phyloP scores from a whole-genome alignment of 441 rosid genomes.

The Sinapis alba region DNA sequence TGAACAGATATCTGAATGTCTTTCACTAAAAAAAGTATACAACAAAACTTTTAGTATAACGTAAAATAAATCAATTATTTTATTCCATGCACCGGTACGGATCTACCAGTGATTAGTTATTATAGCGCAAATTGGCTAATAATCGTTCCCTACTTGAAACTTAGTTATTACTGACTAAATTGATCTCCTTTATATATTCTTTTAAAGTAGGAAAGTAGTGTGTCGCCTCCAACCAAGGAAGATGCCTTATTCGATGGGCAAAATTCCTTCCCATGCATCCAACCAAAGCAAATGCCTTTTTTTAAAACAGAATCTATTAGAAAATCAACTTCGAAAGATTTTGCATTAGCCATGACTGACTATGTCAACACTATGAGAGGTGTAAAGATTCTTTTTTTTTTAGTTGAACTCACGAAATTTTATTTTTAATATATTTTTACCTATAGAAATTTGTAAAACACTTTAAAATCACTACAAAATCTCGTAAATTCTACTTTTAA shows the following conservation, averaged over 20 bases:
- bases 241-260: constrained; percentile 26
- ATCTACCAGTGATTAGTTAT: no score
- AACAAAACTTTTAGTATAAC: no score
- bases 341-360: not conserved
- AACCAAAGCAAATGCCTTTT: constrained; percentile 5
- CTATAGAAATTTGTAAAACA: not conserved
- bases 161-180: constrained; percentile 5
- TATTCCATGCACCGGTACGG: no score
- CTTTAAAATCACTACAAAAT: not conserved
- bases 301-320: not conserved
- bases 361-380: not conserved
- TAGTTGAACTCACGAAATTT: not conserved
- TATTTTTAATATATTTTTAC: not conserved
- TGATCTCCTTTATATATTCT: not conserved
- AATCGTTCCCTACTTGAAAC: constrained; percentile 8
- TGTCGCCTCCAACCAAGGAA: constrained; percentile 2
- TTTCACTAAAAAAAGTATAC: no score
- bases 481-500: not conserved
- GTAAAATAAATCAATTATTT: no score
- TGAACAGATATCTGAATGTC: no score
- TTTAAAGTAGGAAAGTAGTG: constrained; percentile 20
- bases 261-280: constrained; percentile 18
- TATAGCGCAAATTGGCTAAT: not conserved
- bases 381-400: no score
- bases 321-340: not conserved